Base-by-base conservation (phyloP, 805 yeast species). In the Candida argentea region DNA sequence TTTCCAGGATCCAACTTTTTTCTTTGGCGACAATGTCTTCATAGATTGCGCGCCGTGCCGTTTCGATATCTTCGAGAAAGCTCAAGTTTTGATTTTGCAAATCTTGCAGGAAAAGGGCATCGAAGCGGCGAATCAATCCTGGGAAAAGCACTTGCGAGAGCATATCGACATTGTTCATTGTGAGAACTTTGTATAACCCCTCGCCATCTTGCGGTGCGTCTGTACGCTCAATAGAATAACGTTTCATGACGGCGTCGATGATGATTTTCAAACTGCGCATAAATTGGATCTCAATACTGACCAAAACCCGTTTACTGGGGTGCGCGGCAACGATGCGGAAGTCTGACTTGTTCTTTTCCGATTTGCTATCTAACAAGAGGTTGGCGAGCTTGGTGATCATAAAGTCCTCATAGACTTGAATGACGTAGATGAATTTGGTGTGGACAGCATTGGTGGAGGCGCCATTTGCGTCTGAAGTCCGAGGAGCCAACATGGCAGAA, bases 241-340 rank as follows among this genome's bases (percentile, higher is more conserved):
- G 50, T 35, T 61, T 61, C 55, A 61, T 55, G 11, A 57, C 46
- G 2, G 67, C 58, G 27, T 61, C 67, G 23, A 59, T 44, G 7
- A 60, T 39, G 7, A 59, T 55, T 26, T 56, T 59, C 40, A 61
- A 46, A 38, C 63, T 53, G 38, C 68, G 41, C 61, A 61, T 57
- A 33, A 61, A 61, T 35, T 61, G 68, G 25, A 61, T 59, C 42
- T 61, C 68, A 32, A 61, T 45, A 31, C 63, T 55, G 1, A 61
- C 61, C 28, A 61, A 40, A 21, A 49, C 46, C 25, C 65, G 39
- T 30, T 60, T 60, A 33, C 60, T 57, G 6, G 68, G 67, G 29
- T 56, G 52, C 2, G 58, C 36, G 2, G 56, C 33, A 2, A 55
- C 52, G 10, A 61, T 55, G 18, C 61, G 43, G 7, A 55, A 47